Conservation (phyloP, 805 yeast species). For the Lipomyces spencermartinsiae region DNA sequence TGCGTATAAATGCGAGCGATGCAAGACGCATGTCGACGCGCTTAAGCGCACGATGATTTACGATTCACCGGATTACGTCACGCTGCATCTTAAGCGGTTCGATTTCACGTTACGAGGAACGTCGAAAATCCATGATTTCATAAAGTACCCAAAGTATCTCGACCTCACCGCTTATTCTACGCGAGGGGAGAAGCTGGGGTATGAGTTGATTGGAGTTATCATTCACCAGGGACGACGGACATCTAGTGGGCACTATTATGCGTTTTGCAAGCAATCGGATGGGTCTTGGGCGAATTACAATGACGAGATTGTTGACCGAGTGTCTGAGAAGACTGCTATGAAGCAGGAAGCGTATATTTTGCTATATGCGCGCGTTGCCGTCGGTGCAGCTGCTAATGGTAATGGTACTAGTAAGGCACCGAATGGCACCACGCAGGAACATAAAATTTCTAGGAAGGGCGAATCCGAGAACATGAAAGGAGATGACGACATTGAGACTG, state of each 20-base stretch:
- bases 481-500: not conserved
- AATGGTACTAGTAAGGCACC: not conserved
- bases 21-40: constrained; percentile 79
- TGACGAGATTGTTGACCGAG: constrained; percentile 82
- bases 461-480: not conserved
- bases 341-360: constrained; percentile 91
- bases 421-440: not conserved
- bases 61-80: constrained; percentile 85
- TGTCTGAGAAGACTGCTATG: constrained; percentile 74
- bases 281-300: constrained; percentile 93
- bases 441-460: not conserved
- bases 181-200: constrained; percentile 48
- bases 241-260: constrained; percentile 90
- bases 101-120: constrained; percentile 75
- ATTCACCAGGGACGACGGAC: constrained; percentile 95
- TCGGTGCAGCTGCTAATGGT: not conserved
- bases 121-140: constrained; percentile 85
- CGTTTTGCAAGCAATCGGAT: constrained; percentile 90
- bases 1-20: constrained; percentile 88
- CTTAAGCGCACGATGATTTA: constrained; percentile 74
- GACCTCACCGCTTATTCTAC: constrained; percentile 66
- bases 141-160: constrained; percentile 76
- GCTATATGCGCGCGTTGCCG: constrained; percentile 61
- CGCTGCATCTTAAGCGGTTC: constrained; percentile 88
- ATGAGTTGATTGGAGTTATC: constrained; percentile 80